Percentiles rank a stretch among this genome's conserved stretches.
phyloP scores from a whole-genome alignment of 257 asterid species.

The Schizonepeta tenuifolia region DNA sequence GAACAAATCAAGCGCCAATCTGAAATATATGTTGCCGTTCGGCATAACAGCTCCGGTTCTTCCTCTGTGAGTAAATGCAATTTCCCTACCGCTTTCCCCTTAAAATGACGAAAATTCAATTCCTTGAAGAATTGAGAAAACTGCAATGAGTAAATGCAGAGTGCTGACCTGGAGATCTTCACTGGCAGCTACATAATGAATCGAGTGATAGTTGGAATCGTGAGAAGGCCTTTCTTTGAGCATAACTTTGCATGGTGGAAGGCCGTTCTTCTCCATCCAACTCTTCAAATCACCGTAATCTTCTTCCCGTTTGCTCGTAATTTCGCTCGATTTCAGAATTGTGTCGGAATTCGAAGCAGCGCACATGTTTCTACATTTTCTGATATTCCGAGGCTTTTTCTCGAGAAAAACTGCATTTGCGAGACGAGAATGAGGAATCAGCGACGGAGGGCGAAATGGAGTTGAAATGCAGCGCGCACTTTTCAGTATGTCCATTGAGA shows the following conservation, averaged over 20 bases:
- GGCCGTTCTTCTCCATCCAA: slow-evolving; percentile 96
- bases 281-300: slow-evolving; percentile 65
- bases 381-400: slow-evolving; percentile 33
- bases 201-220: slow-evolving; percentile 59
- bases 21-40: slow-evolving; percentile 8
- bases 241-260: slow-evolving; percentile 80
- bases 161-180: slow-evolving; percentile 80
- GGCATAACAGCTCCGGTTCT: slow-evolving; percentile 21
- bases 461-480: slow-evolving; percentile 59
- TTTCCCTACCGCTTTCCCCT: background rate
- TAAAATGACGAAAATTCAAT: background rate
- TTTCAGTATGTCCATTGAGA: slow-evolving; percentile 62
- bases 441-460: slow-evolving; percentile 53
- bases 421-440: slow-evolving; percentile 41
- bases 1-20: slow-evolving; percentile 25
- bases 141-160: slow-evolving; percentile 15
- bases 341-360: slow-evolving; percentile 69
- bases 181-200: slow-evolving; percentile 93
- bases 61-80: slow-evolving; percentile 3
- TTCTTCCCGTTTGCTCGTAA: slow-evolving; percentile 45
- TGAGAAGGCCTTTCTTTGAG: slow-evolving; percentile 80
- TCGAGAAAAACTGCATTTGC: slow-evolving; percentile 38
- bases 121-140: slow-evolving; percentile 13
- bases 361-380: slow-evolving; percentile 44
- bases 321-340: slow-evolving; percentile 55